phyloP scores from a whole-genome alignment of 768 basidiomycete genomes.

The Paxillus involutus region DNA sequence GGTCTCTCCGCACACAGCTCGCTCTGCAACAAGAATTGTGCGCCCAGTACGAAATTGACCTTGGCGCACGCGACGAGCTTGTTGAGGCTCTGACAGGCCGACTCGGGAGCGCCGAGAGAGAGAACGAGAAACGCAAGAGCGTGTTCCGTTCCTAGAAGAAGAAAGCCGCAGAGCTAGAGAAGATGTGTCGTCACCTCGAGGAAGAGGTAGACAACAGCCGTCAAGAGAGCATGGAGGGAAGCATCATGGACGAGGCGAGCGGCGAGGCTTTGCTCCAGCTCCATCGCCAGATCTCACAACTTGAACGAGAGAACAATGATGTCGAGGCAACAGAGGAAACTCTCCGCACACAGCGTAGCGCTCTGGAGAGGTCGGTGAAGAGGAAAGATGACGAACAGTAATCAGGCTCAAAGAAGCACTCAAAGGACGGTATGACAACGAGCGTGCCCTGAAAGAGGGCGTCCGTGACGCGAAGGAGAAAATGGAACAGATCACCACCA shows the following conservation, averaged over 20 bases:
- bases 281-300: slow-evolving; percentile 74
- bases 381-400: slow-evolving; percentile 10
- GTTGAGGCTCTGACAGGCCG: slow-evolving; percentile 55
- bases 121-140: slow-evolving; percentile 57
- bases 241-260: slow-evolving; percentile 83
- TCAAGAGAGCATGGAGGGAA: slow-evolving; percentile 76
- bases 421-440: slow-evolving; percentile 44
- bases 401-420: slow-evolving; percentile 42
- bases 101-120: slow-evolving; percentile 56
- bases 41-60: slow-evolving; percentile 70
- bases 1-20: slow-evolving; percentile 72
- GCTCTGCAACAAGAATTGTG: slow-evolving; percentile 72
- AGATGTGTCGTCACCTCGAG: slow-evolving; percentile 63
- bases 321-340: slow-evolving; percentile 42
- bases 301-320: slow-evolving; percentile 66
- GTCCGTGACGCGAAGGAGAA: too few relatives aligned
- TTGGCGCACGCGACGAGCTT: too few relatives aligned
- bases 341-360: slow-evolving; percentile 44
- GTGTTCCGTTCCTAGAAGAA: slow-evolving; percentile 66
- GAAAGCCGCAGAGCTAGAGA: slow-evolving; percentile 63
- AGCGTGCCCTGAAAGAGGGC: too few relatives aligned
- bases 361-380: slow-evolving; percentile 24
- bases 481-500: too few relatives aligned
- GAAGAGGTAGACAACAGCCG: slow-evolving; percentile 87
- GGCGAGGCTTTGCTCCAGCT: slow-evolving; percentile 77